These are phyloP conservation scores for Kondoa subrosea DNA, from an alignment of 768 basidiomycete genomes.

Conservation along the genomic window DNA sequence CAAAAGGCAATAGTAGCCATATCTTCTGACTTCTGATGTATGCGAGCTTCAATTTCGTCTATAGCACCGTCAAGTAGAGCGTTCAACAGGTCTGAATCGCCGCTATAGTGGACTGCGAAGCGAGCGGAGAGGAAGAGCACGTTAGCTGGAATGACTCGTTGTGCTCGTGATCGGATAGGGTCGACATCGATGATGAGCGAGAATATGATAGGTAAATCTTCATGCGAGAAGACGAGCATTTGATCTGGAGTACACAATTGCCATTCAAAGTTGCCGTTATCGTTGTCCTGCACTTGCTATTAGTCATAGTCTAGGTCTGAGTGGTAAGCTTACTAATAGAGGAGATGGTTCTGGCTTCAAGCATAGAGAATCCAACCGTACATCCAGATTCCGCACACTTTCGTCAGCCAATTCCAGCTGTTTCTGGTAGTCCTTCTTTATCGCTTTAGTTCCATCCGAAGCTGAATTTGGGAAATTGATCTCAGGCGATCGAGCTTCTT, in stretches of 20 bases:
- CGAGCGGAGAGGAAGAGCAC: conserved; percentile 74
- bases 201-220: conserved; percentile 57
- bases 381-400: conserved; percentile 29
- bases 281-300: conserved; percentile 37
- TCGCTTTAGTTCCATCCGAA: conserved; percentile 13
- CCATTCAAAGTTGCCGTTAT: conserved; percentile 23
- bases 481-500: conserved; percentile 42
- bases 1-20: conserved; percentile 77
- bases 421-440: conserved; percentile 43
- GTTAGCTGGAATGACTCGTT: conserved; percentile 64
- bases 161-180: conserved; percentile 44
- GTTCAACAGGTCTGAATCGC: conserved; percentile 80
- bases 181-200: conserved; percentile 64
- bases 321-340: not conserved
- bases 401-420: conserved; percentile 32
- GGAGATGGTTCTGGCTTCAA: conserved; percentile 29
- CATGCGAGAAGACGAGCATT: conserved; percentile 85
- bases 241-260: conserved; percentile 54
- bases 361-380: conserved; percentile 45
- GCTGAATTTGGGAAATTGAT: not conserved
- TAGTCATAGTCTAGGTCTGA: no score
- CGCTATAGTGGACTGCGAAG: conserved; percentile 68
- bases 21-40: conserved; percentile 82
- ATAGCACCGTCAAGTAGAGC: conserved; percentile 80
- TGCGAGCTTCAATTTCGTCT: conserved; percentile 75